A percentile compares a stretch with the other conserved stretches of the same genome.
These are phyloP conservation scores for Orobanche coerulescens DNA, from an alignment of 257 asterid genomes.

Conservation along the genomic window DNA sequence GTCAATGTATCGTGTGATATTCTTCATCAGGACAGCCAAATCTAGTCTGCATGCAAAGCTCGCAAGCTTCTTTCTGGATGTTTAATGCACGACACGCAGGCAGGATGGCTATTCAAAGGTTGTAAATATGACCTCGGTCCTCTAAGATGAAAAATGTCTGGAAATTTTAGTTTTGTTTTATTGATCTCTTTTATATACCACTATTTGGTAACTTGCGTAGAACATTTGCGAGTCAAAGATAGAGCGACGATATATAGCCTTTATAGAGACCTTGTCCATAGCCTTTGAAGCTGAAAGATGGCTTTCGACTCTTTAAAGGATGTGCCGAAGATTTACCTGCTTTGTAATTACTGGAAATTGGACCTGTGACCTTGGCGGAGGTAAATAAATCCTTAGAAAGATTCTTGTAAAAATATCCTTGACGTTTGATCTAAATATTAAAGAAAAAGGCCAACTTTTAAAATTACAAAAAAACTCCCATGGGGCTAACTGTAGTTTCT, in stretches of 20 bases:
- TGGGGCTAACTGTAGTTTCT: no score
- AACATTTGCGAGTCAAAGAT: conserved; percentile 83
- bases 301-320: conserved; percentile 71
- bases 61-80: conserved; percentile 94
- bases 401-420: no score
- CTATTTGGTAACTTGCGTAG: conserved; percentile 82
- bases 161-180: neutral
- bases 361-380: conserved; percentile 76
- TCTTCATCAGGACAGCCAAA: conserved; percentile 55
- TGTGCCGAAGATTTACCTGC: conserved; percentile 76
- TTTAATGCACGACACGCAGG: conserved; percentile 83
- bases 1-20: no score
- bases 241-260: conserved; percentile 52
- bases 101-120: conserved; percentile 97
- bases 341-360: conserved; percentile 56
- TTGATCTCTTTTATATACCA: neutral
- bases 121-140: neutral
- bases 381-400: no score
- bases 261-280: conserved; percentile 62
- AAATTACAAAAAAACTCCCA: no score
- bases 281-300: conserved; percentile 88
- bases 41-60: conserved; percentile 47
- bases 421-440: no score
- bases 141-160: neutral
- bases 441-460: no score